Evolutionary conservation across 2,329 filamentous ascomycete species (phyloP).

Genomic region (Capronia americana): DNA sequence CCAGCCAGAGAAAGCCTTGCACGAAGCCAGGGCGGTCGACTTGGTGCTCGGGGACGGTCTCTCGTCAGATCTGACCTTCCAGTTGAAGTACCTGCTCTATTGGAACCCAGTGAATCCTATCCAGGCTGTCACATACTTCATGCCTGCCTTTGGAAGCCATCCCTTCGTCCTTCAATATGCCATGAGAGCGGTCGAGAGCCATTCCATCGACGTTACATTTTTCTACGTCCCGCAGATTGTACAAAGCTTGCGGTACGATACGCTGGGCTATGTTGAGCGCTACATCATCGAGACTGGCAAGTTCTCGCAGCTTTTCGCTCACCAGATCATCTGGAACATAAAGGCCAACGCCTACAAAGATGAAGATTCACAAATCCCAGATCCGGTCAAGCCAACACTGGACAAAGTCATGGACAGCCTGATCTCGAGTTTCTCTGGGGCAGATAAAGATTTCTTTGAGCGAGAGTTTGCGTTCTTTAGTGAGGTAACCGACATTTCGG

Average conservation of each 20-base stretch:
- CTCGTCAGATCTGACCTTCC: constrained; percentile 78
- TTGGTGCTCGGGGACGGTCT: constrained; percentile 78
- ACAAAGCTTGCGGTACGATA: constrained; percentile 90
- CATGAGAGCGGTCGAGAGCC: constrained; percentile 90
- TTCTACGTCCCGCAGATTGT: constrained; percentile 99
- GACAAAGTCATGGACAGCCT: constrained; percentile 88
- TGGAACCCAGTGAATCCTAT: constrained; percentile 94
- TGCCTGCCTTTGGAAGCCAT: constrained; percentile 88
- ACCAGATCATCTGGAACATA: constrained; percentile 99
- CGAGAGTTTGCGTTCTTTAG: constrained; percentile 98
- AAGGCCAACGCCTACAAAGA: constrained; percentile 99
- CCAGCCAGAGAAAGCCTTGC: constrained; percentile 80
- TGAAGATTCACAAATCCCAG: constrained; percentile 86
- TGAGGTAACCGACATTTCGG: constrained; percentile 93
- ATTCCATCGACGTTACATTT: constrained; percentile 96
- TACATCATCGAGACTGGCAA: constrained; percentile 97
- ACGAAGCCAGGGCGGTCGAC: constrained; percentile 81
- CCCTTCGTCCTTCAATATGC: constrained; percentile 95
- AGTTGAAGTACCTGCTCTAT: constrained; percentile 91
- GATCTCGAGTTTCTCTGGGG: constrained; percentile 77
- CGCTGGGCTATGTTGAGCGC: constrained; percentile 89
- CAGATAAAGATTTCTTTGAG: constrained; percentile 87
- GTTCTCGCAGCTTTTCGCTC: constrained; percentile 96
- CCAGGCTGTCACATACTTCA: constrained; percentile 89
- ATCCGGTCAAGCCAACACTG: constrained; percentile 89